Evolutionary conservation across 1,284 basidiomycete genomes (phyloP).

Genomic region (Sporisorium graminicola): DNA sequence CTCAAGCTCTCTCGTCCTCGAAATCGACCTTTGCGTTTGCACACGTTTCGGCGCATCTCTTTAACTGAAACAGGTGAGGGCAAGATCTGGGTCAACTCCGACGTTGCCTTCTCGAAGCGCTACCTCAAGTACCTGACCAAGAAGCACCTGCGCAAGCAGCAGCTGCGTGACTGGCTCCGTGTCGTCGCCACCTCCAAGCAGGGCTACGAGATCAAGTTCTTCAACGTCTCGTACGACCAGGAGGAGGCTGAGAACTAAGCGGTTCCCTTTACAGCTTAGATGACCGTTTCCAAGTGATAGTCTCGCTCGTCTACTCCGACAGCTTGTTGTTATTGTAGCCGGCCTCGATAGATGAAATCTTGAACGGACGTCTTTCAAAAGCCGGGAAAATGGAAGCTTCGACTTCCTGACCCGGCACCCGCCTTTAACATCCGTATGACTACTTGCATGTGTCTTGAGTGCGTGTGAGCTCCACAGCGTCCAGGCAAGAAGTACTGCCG

Average conservation of each 20-base stretch:
- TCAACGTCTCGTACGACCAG: constrained; percentile 70
- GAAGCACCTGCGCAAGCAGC: constrained; percentile 69
- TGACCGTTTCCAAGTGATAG: background rate
- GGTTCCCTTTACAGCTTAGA: constrained; percentile 3
- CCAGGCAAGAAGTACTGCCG: background rate
- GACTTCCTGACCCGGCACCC: constrained; percentile 42
- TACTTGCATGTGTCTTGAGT: constrained; percentile 1
- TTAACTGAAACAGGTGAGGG: constrained; percentile 63
- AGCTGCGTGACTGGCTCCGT: constrained; percentile 70
- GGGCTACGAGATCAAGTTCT: constrained; percentile 71
- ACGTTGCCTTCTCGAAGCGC: constrained; percentile 71
- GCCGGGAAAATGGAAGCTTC: constrained; percentile 43
- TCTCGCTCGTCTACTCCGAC: background rate
- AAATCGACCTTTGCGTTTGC: constrained; percentile 29
- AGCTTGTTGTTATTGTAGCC: constrained; percentile 9
- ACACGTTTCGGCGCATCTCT: constrained; percentile 17
- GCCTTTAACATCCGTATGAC: constrained; percentile 1
- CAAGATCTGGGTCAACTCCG: constrained; percentile 71
- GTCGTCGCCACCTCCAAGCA: constrained; percentile 71
- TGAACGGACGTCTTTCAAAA: constrained; percentile 32
- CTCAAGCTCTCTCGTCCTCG: constrained; percentile 56
- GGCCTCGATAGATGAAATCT: constrained; percentile 11
- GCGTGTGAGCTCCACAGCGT: background rate
- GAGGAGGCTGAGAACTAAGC: constrained; percentile 57
- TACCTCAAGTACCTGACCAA: constrained; percentile 72